Evolutionary conservation across 805 yeast species (phyloP), one percentile per base, ranked within the genome.

Genomic region (Tetrapisispora namnaoensis): DNA sequence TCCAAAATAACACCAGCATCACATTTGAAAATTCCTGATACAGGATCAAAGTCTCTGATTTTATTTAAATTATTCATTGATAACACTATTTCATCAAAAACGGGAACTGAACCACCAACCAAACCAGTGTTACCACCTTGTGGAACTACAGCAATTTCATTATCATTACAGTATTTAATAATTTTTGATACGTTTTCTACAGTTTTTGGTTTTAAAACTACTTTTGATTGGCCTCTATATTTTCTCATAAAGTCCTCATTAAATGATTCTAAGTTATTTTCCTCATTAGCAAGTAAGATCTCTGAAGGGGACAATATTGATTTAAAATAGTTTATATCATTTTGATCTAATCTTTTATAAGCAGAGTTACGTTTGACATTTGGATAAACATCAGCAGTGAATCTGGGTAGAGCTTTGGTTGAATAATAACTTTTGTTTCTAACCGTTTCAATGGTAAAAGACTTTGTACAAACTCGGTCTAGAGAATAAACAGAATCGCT

Each of bases 61-160:
- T 83, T 76, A 73, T 87, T 87, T 72, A 91, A 58, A 58, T 75
- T 77, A 35, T 84, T 69, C 44, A 89, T 69, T 2, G 88, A 83
- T 22, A 90, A 56, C 22, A 90, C 77, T 45, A 90, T 78, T 68
- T 90, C 98, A 66, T 90, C 98, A 66, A 88, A 90, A 0, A 90
- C 82, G 0, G 97, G 96, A 18, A 82, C 79, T 5, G 95, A 84
- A 4, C 97, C 98, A 54, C 97, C 98, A 39, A 90, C 98, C 42
- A 90, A 75, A 27, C 96, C 96, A 1, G 97, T 91, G 68, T 91
- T 90, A 57, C 98, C 98, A 62, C 97, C 96, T 69, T 91, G 97
- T 16, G 98, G 97, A 10, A 88, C 95, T 44, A 90, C 80, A 0
- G 97, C 96, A 28, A 90, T 67, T 51, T 75, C 78, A 44, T 80